Base-by-base conservation (phyloP, 2,329 filamentous ascomycete genomes). In the Xylaria arbuscula region DNA sequence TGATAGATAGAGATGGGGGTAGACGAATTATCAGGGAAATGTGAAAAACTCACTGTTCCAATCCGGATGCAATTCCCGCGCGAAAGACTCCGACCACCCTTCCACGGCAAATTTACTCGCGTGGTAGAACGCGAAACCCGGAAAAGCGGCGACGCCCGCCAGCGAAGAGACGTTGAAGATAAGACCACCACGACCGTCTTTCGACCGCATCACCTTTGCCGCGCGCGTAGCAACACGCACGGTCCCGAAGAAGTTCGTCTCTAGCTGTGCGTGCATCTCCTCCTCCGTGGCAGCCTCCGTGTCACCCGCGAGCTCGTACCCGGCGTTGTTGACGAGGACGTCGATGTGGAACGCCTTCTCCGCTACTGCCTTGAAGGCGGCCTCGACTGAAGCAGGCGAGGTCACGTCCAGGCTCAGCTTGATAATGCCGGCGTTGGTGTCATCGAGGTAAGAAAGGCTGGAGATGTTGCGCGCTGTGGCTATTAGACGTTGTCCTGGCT, bases 131-230 rank as follows among this genome's bases (percentile, higher is more conserved):
- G 69, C 22, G 13, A 67, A 55, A 1, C 69, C 67, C 0, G 67
- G 60, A n/a, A 69, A 71, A 10, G 63, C 63, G 32, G 67, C 67
- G 13, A 67, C 59, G 15, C 67, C 69, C 13, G 67, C 67, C 19
- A 71, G 67, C n/a, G 69, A 71, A 10, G 69, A 69, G 13, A 71
- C 57, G n/a, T 71, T 66, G 45, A 69, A 65, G 40, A 71, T 64
- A 15, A 71, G 47, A 9, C 69, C 69, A 3, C 67, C 69, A 15
- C 59, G 55, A 19, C 42, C 48, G 8, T 45, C 62, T 57, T 42
- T 48, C 10, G 47, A 28, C 56, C 69, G 55, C 67, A 71, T 71
- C 17, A 64, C 51, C 17, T 22, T 32, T 7, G 56, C 32, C 17
- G 69, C 69, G 11, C 19, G 28, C 7, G 64, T 71, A 42, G 67